phyloP scores from a whole-genome alignment of 176 grass and related monocot species.

The Carex myosuroides region DNA sequence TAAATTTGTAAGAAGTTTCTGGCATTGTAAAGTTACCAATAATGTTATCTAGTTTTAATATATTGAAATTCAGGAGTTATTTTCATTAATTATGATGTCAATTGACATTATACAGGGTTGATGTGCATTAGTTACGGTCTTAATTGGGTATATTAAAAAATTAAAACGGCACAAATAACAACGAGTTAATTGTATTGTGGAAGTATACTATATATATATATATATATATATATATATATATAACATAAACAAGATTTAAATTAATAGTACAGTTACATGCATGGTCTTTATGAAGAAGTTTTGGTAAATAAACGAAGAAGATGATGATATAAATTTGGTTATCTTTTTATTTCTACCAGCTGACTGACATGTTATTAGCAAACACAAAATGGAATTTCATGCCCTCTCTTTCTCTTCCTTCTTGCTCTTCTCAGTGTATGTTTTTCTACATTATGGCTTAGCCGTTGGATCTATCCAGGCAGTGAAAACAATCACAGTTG shows the following conservation, averaged over 20 bases:
- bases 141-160: background rate
- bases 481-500: conserved; percentile 6
- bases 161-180: background rate
- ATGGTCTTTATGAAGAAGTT: background rate
- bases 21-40: background rate
- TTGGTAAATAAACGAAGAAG: background rate
- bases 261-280: background rate
- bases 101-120: background rate
- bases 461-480: background rate
- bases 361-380: background rate
- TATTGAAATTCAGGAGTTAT: background rate
- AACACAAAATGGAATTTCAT: conserved; percentile 6
- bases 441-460: background rate
- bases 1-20: background rate
- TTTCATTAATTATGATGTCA: background rate
- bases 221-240: too few species aligned
- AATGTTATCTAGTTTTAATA: background rate
- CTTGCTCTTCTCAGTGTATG: conserved; percentile 10
- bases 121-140: too few species aligned
- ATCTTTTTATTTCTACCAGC: background rate
- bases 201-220: too few species aligned
- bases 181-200: background rate
- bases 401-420: background rate
- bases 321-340: background rate
- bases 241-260: background rate